Base-by-base conservation (phyloP, 164 flowering plant species). In the Kingdonia uniflora region DNA sequence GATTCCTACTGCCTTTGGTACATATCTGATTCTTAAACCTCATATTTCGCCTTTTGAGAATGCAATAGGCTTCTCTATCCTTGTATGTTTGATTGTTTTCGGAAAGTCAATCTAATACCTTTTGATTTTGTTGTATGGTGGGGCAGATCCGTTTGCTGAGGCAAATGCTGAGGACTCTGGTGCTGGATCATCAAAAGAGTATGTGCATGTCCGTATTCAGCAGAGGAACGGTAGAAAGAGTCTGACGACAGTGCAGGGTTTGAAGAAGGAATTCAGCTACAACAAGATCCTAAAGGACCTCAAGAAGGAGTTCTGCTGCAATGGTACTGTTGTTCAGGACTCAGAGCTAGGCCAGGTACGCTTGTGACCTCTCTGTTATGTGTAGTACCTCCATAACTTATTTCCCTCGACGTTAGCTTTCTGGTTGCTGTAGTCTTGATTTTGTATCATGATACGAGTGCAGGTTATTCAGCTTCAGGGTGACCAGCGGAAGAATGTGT, bases 171-270 rank as follows among this genome's bases (percentile, higher is more conserved):
- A 62, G 56, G 68, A 75, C 61, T 66, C 76, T 0, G 69, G 69
- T 15, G 74, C 72, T 38, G 76, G 80, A 42, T 38, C 76, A 58
- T 67, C 76, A 58, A 70, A 72, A 60, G 75, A 72, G 40, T 75
- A 75, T 41, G 72, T 70, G 44, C 76, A 75, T 40, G 54, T 72
- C 1, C 71, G 75, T 16, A 51, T 65, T 23, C 76, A 75, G 48
- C 73, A 75, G 47, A 38, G 76, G 1, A 72, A 72, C 53, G 76
- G 78, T 55, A 61, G 74, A 62, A 75, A 75, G 54, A 75, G 76
- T 63, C 63, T 71, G 64, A 75, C 76, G 7, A 75, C 76, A 17
- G 70, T 59, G 43, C 63, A 59, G 33, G 63, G 63, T 5, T 43
- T 59, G 63, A 59, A 50, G 55, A 59, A 59, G 56, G 71, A 75